Conservation (phyloP, 805 yeast genomes). For the Saccharomyces eubayanus region DNA sequence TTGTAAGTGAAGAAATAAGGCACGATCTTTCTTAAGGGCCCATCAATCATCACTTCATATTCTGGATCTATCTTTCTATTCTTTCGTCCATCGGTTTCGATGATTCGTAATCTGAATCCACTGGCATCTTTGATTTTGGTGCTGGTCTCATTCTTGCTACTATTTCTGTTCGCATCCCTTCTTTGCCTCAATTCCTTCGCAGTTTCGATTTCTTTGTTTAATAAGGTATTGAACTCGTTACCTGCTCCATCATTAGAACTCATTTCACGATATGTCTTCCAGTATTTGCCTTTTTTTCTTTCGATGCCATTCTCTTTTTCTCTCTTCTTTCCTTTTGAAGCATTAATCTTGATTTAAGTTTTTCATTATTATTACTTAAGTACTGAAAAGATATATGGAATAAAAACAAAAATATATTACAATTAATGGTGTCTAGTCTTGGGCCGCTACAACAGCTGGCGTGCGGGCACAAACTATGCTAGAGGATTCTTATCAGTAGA, state of each 20-base stretch:
- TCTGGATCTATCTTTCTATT: constrained; percentile 53
- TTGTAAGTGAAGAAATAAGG: constrained; percentile 87
- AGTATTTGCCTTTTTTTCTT: not conserved
- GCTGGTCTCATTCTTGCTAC: not conserved
- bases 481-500: not conserved
- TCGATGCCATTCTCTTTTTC: not conserved
- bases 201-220: constrained; percentile 7
- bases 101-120: constrained; percentile 26
- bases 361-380: not conserved
- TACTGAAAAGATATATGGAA: not conserved
- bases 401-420: not conserved
- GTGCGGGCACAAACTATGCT: not conserved
- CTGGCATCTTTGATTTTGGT: constrained; percentile 19
- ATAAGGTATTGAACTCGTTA: constrained; percentile 6
- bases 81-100: constrained; percentile 28
- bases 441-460: not conserved
- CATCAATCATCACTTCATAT: constrained; percentile 48
- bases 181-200: constrained; percentile 8
- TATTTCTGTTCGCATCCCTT: not conserved
- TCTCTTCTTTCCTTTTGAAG: not conserved
- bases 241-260: not conserved
- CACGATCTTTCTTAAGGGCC: constrained; percentile 57
- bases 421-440: not conserved
- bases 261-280: not conserved
- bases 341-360: not conserved